These are phyloP conservation scores for Cyclaneusma minus DNA, from an alignment of 2,329 filamentous ascomycete genomes.

Conservation along the genomic window DNA sequence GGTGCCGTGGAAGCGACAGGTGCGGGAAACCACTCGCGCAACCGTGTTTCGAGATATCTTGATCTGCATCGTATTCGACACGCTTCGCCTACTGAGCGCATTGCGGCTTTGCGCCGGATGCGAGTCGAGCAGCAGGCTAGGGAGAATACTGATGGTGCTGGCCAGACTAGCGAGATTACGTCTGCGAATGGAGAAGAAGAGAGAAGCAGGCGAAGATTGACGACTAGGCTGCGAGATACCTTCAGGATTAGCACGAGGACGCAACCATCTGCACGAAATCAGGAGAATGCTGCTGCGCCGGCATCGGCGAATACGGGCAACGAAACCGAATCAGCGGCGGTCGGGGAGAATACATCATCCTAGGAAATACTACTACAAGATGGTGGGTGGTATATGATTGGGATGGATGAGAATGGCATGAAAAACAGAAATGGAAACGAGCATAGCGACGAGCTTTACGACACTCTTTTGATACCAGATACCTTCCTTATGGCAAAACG, in stretches of 20 bases:
- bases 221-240: slow-evolving; percentile 12
- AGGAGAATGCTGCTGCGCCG: too few relatives aligned
- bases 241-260: slow-evolving; percentile 15
- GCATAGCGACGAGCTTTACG: too few relatives aligned
- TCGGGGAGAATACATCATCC: too few relatives aligned
- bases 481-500: too few relatives aligned
- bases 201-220: slow-evolving; percentile 12
- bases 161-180: slow-evolving; percentile 1
- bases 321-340: too few relatives aligned
- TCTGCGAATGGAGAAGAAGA: slow-evolving; percentile 10
- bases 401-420: too few relatives aligned
- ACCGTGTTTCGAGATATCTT: slow-evolving; percentile 34
- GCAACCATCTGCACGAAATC: too few relatives aligned
- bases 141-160: slow-evolving; percentile 3
- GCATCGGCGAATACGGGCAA: too few relatives aligned
- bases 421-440: too few relatives aligned
- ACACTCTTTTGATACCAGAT: too few relatives aligned
- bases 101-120: slow-evolving; percentile 38
- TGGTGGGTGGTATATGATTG: too few relatives aligned
- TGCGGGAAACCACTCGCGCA: slow-evolving; percentile 20
- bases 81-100: slow-evolving; percentile 45
- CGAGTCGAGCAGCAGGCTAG: slow-evolving; percentile 24
- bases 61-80: slow-evolving; percentile 41
- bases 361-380: too few relatives aligned
- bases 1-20: slow-evolving; percentile 3